A percentile compares a stretch with the other conserved stretches of the same genome.
These are phyloP conservation scores for Dioscorea alata DNA, from an alignment of 106 monocot genomes.

Conservation along the genomic window DNA sequence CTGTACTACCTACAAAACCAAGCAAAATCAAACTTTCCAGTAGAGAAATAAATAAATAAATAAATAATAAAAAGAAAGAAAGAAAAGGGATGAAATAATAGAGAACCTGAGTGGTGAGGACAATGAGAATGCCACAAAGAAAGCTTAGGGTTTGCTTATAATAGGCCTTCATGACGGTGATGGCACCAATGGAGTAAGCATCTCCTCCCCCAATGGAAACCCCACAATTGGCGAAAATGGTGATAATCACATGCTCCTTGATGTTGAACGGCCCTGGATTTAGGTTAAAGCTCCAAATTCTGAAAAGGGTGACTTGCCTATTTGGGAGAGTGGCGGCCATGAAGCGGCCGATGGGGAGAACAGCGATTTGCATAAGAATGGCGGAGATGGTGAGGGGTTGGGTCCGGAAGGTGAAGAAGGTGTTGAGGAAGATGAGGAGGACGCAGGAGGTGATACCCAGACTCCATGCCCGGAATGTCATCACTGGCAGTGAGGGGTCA, in stretches of 20 bases:
- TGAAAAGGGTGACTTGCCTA: conserved; percentile 30
- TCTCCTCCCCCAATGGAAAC: conserved; percentile 82
- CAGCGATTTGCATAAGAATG: conserved; percentile 75
- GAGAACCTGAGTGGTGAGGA: conserved; percentile 76
- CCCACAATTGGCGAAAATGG: conserved; percentile 83
- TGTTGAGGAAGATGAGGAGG: conserved; percentile 82
- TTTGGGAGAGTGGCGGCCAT: conserved; percentile 63
- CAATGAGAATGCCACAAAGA: conserved; percentile 65
- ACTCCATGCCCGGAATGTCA: conserved; percentile 81
- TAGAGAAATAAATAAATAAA: background rate
- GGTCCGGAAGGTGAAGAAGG: conserved; percentile 87
- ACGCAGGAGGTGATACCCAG: conserved; percentile 51
- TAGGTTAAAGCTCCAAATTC: conserved; percentile 45
- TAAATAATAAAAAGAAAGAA: background rate
- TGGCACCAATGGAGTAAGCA: conserved; percentile 86
- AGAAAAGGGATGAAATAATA: background rate
- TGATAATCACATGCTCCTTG: conserved; percentile 94
- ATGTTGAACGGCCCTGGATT: conserved; percentile 92
- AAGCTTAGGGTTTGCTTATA: conserved; percentile 72
- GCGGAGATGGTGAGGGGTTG: conserved; percentile 82
- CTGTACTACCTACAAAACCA: no score
- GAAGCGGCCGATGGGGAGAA: conserved; percentile 71
- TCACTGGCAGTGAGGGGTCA: conserved; percentile 69
- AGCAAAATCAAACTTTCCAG: background rate
- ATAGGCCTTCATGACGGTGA: conserved; percentile 89